These are phyloP conservation scores for Bolboschoenus planiculmis DNA, from an alignment of 176 grass and related monocot species.

Conservation along the genomic window DNA sequence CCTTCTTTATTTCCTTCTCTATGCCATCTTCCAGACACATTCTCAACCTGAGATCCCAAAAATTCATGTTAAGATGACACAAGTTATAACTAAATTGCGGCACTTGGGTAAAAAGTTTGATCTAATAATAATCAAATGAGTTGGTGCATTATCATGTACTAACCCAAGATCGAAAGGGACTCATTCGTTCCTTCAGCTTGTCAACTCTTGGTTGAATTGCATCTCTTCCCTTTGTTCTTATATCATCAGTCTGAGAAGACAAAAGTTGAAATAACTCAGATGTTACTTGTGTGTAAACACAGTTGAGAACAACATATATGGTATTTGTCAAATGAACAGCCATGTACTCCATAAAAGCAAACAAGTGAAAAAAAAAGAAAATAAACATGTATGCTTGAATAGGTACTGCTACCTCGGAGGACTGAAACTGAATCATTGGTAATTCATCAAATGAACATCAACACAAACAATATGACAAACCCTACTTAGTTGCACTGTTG, in stretches of 20 bases:
- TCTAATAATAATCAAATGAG: background rate
- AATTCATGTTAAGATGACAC: background rate
- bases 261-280: background rate
- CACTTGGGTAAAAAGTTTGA: constrained; percentile 8
- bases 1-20: constrained; percentile 33
- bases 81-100: background rate
- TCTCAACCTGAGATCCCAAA: constrained; percentile 41
- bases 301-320: background rate
- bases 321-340: background rate
- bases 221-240: constrained; percentile 63
- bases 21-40: constrained; percentile 57
- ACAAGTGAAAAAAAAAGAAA: background rate
- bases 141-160: background rate
- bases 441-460: no score
- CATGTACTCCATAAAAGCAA: constrained; percentile 2
- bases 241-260: constrained; percentile 51
- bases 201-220: constrained; percentile 51
- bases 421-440: no score
- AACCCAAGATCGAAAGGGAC: constrained; percentile 76
- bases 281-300: background rate
- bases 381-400: no score
- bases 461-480: background rate
- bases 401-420: no score
- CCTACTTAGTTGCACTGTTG: background rate
- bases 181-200: constrained; percentile 65